phyloP scores from a whole-genome alignment of 2,329 filamentous ascomycete genomes.

The Aspergillus sp. region DNA sequence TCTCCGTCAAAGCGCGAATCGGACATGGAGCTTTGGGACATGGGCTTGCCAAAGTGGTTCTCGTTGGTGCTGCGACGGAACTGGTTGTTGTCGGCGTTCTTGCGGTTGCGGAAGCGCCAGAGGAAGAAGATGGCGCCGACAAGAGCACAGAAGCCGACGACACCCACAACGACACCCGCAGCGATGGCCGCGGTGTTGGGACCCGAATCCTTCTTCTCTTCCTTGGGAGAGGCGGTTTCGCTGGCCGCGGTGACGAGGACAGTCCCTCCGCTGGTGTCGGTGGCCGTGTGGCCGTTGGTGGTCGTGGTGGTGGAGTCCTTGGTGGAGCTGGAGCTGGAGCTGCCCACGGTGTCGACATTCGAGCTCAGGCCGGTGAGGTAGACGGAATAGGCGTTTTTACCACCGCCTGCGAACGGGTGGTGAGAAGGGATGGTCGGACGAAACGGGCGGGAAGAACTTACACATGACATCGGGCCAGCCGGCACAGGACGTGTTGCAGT shows the following conservation, averaged over 20 bases:
- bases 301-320: slow-evolving; percentile 19
- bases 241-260: slow-evolving; percentile 33
- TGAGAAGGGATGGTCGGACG: slow-evolving; percentile 5
- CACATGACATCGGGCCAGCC: slow-evolving; percentile 65
- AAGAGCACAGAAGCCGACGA: slow-evolving; percentile 66
- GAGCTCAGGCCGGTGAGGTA: slow-evolving; percentile 51
- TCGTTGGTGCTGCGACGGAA: slow-evolving; percentile 79
- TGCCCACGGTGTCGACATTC: slow-evolving; percentile 33
- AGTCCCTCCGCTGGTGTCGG: slow-evolving; percentile 22
- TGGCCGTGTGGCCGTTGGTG: slow-evolving; percentile 13
- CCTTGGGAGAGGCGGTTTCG: slow-evolving; percentile 22
- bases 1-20: slow-evolving; percentile 84
- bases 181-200: slow-evolving; percentile 82
- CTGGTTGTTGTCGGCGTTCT: slow-evolving; percentile 79
- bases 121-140: slow-evolving; percentile 71
- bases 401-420: slow-evolving; percentile 53
- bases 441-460: slow-evolving; percentile 40
- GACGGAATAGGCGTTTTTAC: slow-evolving; percentile 51
- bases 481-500: slow-evolving; percentile 66
- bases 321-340: slow-evolving; percentile 22
- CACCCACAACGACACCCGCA: slow-evolving; percentile 81
- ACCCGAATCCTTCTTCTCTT: slow-evolving; percentile 30
- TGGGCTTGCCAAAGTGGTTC: slow-evolving; percentile 61
- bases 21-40: slow-evolving; percentile 66
- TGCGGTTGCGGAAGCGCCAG: slow-evolving; percentile 72